Evolutionary conservation across 1,284 basidiomycete species (phyloP).

Genomic region (Thecaphora frezii): DNA sequence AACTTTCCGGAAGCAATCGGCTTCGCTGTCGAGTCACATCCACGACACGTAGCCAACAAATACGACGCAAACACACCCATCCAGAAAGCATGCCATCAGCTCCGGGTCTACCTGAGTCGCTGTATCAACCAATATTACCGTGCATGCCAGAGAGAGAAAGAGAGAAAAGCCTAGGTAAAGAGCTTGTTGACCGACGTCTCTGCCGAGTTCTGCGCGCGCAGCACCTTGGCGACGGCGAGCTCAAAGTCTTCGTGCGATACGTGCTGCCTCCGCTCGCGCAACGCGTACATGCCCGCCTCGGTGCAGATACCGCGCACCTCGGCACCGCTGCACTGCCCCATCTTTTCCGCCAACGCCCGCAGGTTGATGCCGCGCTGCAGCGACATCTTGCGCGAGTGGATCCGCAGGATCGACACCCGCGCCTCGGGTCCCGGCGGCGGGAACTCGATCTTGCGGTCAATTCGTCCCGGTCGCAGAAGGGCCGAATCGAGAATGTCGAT

Average conservation of each 20-base stretch:
- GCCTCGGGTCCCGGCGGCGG: constrained; percentile 97
- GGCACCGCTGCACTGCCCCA: constrained; percentile 97
- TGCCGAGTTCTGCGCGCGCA: constrained; percentile 57
- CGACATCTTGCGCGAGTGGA: constrained; percentile 99
- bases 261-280: constrained; percentile 87
- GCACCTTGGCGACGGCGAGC: constrained; percentile 91
- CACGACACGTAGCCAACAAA: too few relatives aligned
- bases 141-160: constrained; percentile 1
- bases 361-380: constrained; percentile 96
- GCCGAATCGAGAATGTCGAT: constrained; percentile 97
- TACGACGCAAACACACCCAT: too few relatives aligned
- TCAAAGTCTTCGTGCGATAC: constrained; percentile 99
- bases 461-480: constrained; percentile 89
- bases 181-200: constrained; percentile 59
- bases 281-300: constrained; percentile 97
- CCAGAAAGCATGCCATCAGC: too few relatives aligned
- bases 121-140: neutral
- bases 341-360: constrained; percentile 91
- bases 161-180: constrained; percentile 53
- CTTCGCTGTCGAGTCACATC: too few relatives aligned
- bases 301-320: constrained; percentile 98
- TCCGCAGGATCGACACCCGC: constrained; percentile 91
- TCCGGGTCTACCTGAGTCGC: too few relatives aligned
- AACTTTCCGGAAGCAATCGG: too few relatives aligned
- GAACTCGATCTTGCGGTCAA: constrained; percentile 98